Conservation (phyloP, 768 basidiomycete genomes). For the Russula earlei region DNA sequence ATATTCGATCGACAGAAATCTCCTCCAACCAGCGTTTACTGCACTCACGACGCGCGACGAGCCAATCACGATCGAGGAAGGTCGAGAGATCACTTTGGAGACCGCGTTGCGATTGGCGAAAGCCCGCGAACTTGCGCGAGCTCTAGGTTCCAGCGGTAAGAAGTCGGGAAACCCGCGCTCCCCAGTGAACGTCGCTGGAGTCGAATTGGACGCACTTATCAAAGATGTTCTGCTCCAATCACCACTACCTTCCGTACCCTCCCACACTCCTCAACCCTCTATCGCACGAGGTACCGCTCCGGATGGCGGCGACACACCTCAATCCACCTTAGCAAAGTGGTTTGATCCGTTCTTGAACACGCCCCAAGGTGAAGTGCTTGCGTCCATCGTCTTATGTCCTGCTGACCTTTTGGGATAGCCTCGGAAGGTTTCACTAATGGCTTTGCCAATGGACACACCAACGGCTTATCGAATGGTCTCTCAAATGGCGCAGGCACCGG, state of each 20-base stretch:
- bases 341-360: not conserved
- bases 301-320: conserved; percentile 3
- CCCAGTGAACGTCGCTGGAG: not conserved
- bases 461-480: not conserved
- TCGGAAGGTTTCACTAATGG: not conserved
- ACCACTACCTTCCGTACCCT: not conserved
- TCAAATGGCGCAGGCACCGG: not conserved
- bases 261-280: not conserved
- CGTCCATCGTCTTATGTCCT: not conserved
- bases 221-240: conserved; percentile 11
- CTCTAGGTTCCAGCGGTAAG: not conserved
- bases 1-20: conserved; percentile 37
- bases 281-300: not conserved
- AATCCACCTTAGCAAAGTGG: not conserved
- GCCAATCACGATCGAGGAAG: conserved; percentile 46
- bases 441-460: not conserved
- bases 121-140: conserved; percentile 37
- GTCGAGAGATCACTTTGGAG: conserved; percentile 43
- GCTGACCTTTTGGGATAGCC: not conserved
- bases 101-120: conserved; percentile 42
- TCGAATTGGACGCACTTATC: conserved; percentile 4
- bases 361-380: conserved; percentile 11
- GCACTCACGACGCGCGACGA: conserved; percentile 42
- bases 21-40: conserved; percentile 46
- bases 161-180: not conserved